Evolutionary conservation across 805 yeast species (phyloP), one percentile per base, ranked within the genome.

Genomic region (Kluyveromyces siamensis): DNA sequence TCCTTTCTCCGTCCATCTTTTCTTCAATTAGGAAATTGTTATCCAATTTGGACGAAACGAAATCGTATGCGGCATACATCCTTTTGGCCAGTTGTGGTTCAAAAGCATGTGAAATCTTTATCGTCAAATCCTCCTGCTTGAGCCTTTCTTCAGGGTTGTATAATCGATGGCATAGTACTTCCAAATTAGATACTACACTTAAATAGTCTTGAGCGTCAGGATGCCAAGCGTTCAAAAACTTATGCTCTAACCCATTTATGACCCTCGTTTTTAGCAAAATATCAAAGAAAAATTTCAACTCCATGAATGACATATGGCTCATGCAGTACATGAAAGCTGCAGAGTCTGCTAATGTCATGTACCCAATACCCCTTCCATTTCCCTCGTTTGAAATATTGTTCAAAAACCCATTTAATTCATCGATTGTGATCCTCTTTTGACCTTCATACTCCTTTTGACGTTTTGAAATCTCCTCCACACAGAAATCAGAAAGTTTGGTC

Each of bases 1-100:
- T 80, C 55, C 99, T 69, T 63, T 91, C 97, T 2, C 98, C 99
- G 65, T 91, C 97, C 68, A 89, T 75, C 61, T 91, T 91, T 62
- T 91, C 97, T 59, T 91, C 98, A 9, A 91, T 79, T 46, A 73
- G 75, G 57, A 88, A 87, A 25, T 72, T 69, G 52, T 64, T 25
- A 42, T 63, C 19, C 59, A 85, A 69, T 21, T 64, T 68, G 8
- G 64, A 57, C n/a, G 81, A 76, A 18, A 84, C 64, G 2, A 72
- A 68, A 2, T 71, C 73, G 59, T 83, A 80, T 14, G 76, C 68
- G 3, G 70, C 66, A 30, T 70, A 69, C 1, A 81, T 69, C 51
- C 80, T 82, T 36, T 76, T 72, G 0, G 95, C 82, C 18, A 84
- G 66, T 66, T 87, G 95, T 0, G 97, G 96, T 19, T 77, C 74